phyloP scores from a whole-genome alignment of 495 filamentous ascomycete genomes.

The Aspergillus nanangensis region DNA sequence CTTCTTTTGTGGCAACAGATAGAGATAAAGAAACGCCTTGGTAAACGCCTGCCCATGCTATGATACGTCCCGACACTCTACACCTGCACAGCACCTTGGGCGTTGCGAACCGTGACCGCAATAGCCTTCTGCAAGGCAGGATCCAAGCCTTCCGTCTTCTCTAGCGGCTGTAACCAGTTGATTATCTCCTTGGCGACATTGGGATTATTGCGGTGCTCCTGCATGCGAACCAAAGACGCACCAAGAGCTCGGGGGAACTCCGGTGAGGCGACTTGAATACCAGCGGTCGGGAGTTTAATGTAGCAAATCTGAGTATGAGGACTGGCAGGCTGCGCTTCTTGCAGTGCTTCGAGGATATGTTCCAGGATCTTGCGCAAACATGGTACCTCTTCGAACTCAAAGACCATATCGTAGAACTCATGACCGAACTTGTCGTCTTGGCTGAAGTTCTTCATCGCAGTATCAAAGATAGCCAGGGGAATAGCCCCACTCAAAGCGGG shows the following conservation, averaged over 20 bases:
- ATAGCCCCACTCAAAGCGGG: slow-evolving; percentile 87
- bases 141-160: slow-evolving; percentile 57
- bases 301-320: slow-evolving; percentile 61
- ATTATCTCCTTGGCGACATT: slow-evolving; percentile 51
- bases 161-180: slow-evolving; percentile 54
- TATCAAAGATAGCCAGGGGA: slow-evolving; percentile 86
- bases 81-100: slow-evolving; percentile 26
- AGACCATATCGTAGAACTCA: slow-evolving; percentile 77
- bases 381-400: slow-evolving; percentile 57
- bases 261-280: slow-evolving; percentile 55
- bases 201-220: slow-evolving; percentile 26
- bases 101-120: slow-evolving; percentile 47
- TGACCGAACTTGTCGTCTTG: slow-evolving; percentile 57
- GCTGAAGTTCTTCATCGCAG: slow-evolving; percentile 72
- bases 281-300: slow-evolving; percentile 65
- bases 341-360: slow-evolving; percentile 66
- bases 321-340: slow-evolving; percentile 51
- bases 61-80: not conserved
- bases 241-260: slow-evolving; percentile 71
- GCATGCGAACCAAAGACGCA: slow-evolving; percentile 57
- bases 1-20: slow-evolving; percentile 2
- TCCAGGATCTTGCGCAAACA: slow-evolving; percentile 66
- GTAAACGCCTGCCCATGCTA: slow-evolving; percentile 12
- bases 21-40: slow-evolving; percentile 3
- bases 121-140: slow-evolving; percentile 61